A percentile compares a stretch with the other conserved stretches of the same genome.
Evolutionary conservation across 768 basidiomycete genomes (phyloP).

Genomic region (Pleurotus salmoneostramineus): DNA sequence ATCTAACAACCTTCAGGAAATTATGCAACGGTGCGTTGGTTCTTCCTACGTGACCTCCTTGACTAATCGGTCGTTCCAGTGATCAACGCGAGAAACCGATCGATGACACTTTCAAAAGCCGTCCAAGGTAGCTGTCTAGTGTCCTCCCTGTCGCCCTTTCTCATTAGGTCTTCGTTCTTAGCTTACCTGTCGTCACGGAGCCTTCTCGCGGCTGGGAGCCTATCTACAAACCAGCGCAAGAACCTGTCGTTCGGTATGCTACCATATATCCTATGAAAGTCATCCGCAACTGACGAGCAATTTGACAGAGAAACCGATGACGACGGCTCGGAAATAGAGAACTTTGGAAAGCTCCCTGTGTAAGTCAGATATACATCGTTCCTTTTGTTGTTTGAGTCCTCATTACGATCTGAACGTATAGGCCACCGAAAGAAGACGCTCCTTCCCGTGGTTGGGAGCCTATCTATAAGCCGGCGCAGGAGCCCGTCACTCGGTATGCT

Average conservation of each 20-base stretch:
- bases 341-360: not conserved
- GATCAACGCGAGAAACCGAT: not conserved
- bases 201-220: constrained; percentile 2
- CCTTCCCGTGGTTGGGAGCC: not conserved
- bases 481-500: not conserved
- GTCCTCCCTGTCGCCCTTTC: not conserved
- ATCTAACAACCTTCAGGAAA: not conserved
- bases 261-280: not conserved
- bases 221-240: not conserved
- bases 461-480: not conserved
- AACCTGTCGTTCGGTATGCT: not conserved
- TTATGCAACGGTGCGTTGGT: not conserved
- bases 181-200: too few species aligned
- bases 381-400: not conserved
- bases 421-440: not conserved
- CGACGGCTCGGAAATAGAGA: not conserved
- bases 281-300: not conserved
- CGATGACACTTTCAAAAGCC: not conserved
- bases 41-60: not conserved
- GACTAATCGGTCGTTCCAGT: not conserved
- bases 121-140: not conserved
- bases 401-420: not conserved
- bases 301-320: not conserved
- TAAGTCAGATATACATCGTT: not conserved
- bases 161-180: not conserved